These are phyloP conservation scores for Coemansia biformis DNA, from an alignment of 192 early-diverging fungal genomes.

Conservation along the genomic window DNA sequence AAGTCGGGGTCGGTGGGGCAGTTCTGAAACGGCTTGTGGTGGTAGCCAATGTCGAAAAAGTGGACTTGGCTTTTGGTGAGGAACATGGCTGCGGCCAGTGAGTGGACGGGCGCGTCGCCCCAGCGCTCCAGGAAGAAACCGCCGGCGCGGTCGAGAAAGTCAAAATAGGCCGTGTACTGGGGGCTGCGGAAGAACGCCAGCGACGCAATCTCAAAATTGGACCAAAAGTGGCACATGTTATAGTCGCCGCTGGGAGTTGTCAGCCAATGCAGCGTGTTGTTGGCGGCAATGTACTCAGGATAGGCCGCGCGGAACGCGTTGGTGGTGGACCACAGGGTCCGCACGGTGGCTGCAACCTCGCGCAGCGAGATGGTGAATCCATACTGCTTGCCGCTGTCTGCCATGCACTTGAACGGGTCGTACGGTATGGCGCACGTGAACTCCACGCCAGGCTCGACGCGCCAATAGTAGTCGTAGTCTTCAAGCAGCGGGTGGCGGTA, in stretches of 20 bases:
- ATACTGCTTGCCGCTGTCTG: constrained; percentile 66
- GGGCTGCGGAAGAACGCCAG: constrained; percentile 58
- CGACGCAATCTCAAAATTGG: constrained; percentile 73
- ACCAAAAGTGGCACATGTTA: constrained; percentile 79
- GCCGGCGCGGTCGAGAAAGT: constrained; percentile 54
- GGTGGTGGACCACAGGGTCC: constrained; percentile 52
- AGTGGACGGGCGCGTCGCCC: constrained; percentile 58
- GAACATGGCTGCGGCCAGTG: constrained; percentile 55
- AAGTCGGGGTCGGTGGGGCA: constrained; percentile 52
- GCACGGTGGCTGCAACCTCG: constrained; percentile 55
- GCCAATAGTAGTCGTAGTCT: constrained; percentile 77
- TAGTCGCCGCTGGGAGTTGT: constrained; percentile 46
- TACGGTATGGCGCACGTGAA: constrained; percentile 68
- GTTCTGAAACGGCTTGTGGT: constrained; percentile 46
- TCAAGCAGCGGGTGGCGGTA: constrained; percentile 61
- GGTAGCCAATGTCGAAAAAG: constrained; percentile 66
- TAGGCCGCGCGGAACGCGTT: constrained; percentile 47
- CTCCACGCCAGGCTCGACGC: constrained; percentile 73
- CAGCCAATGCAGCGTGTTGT: constrained; percentile 54
- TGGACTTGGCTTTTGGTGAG: constrained; percentile 55
- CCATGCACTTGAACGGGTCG: constrained; percentile 75
- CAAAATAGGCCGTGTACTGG: constrained; percentile 53
- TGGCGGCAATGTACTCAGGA: constrained; percentile 5
- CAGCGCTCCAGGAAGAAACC: constrained; percentile 59
- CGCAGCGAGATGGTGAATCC: constrained; percentile 57